A percentile compares a stretch with the other conserved stretches of the same genome.
These are phyloP conservation scores for Asterionellopsis glacialis DNA, from an alignment of 108 stramenopile genomes.

Conservation along the genomic window DNA sequence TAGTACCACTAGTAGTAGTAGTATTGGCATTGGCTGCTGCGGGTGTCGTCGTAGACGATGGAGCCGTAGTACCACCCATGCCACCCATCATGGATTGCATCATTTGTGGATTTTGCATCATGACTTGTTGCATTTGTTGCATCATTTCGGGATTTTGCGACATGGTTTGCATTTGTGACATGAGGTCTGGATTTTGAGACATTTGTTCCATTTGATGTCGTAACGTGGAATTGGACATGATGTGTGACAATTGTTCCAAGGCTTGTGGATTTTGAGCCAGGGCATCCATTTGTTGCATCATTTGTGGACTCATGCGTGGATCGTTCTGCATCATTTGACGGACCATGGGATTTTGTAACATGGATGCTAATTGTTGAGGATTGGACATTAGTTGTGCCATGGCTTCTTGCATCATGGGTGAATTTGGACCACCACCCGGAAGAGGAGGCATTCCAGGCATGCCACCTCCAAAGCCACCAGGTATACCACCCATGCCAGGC, in stretches of 20 bases:
- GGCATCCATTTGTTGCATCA: conserved; percentile 45
- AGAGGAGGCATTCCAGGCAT: conserved; percentile 20
- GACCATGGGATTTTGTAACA: conserved; percentile 79
- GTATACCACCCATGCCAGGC: too few relatives aligned
- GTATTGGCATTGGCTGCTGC: too few relatives aligned
- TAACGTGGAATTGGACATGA: conserved; percentile 16
- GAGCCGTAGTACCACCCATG: conserved; percentile 8
- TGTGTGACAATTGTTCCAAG: conserved; percentile 50
- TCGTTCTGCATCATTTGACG: conserved; percentile 77
- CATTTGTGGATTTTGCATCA: conserved; percentile 25
- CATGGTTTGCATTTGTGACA: not conserved
- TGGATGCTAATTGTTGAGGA: conserved; percentile 47
- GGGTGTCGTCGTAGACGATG: too few relatives aligned
- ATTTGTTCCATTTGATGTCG: conserved; percentile 33
- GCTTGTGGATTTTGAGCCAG: conserved; percentile 65
- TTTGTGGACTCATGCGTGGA: conserved; percentile 67
- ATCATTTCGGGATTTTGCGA: conserved; percentile 8
- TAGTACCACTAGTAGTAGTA: too few relatives aligned
- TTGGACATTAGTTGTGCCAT: conserved; percentile 57
- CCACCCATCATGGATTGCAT: conserved; percentile 11
- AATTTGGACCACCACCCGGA: too few relatives aligned
- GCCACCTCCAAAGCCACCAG: conserved; percentile 2
- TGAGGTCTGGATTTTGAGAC: conserved; percentile 26
- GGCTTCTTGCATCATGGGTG: conserved; percentile 25
- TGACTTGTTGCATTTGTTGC: too few relatives aligned